These are phyloP conservation scores for Pythium pyrilobum DNA, from an alignment of 352 stramenopile genomes.

Conservation along the genomic window DNA sequence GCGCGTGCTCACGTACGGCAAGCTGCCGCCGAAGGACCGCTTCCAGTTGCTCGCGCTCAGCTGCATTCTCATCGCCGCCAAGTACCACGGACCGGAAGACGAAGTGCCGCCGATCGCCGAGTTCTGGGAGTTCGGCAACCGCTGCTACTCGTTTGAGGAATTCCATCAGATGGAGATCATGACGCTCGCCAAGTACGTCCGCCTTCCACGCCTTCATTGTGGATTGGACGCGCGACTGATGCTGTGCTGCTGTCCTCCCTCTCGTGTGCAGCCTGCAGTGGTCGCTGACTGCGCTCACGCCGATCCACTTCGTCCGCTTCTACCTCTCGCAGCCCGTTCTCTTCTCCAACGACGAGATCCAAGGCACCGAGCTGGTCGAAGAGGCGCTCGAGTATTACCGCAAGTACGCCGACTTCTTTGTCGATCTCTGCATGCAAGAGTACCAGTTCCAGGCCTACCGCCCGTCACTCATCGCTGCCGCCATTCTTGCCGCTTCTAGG, in stretches of 20 bases:
- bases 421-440: slow-evolving; percentile 82
- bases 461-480: slow-evolving; percentile 70
- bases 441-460: slow-evolving; percentile 81
- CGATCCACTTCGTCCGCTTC: slow-evolving; percentile 79
- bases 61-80: slow-evolving; percentile 76
- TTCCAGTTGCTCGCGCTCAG: slow-evolving; percentile 82
- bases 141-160: slow-evolving; percentile 79
- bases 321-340: slow-evolving; percentile 75
- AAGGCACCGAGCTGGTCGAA: slow-evolving; percentile 65
- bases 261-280: slow-evolving; percentile 51
- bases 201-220: not conserved
- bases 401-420: slow-evolving; percentile 85
- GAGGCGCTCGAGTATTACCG: slow-evolving; percentile 74
- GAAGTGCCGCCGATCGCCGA: slow-evolving; percentile 76
- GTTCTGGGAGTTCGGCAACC: slow-evolving; percentile 85
- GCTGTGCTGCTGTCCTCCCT: not conserved
- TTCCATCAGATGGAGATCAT: slow-evolving; percentile 72
- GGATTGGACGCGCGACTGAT: not conserved
- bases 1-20: slow-evolving; percentile 47
- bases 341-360: slow-evolving; percentile 73
- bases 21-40: slow-evolving; percentile 60
- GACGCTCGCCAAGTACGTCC: slow-evolving; percentile 41
- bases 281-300: slow-evolving; percentile 59
- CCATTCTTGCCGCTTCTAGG: slow-evolving; percentile 67
- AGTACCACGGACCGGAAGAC: slow-evolving; percentile 73